phyloP scores from a whole-genome alignment of 2,329 filamentous ascomycete genomes.

The Xylariaceae sp. region DNA sequence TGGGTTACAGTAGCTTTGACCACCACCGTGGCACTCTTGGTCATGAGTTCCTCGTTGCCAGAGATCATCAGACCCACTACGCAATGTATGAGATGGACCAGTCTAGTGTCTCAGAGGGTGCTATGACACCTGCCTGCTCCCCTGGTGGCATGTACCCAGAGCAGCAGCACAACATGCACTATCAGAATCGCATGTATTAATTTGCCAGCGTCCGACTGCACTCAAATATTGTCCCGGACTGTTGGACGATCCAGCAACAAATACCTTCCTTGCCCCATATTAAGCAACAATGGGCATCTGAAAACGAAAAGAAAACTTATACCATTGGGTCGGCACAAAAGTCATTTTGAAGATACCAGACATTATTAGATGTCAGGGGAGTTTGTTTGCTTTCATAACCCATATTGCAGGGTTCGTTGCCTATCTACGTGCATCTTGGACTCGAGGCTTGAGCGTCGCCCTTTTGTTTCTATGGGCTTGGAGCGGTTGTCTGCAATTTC shows the following conservation, averaged over 20 bases:
- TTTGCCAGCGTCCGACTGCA: not conserved
- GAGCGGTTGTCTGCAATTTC: too few relatives aligned
- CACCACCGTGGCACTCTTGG: constrained; percentile 17
- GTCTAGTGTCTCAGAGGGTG: constrained; percentile 32
- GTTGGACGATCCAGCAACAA: constrained; percentile 1
- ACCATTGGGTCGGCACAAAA: constrained; percentile 10
- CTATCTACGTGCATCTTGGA: too few relatives aligned
- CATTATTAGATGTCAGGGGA: constrained; percentile 8
- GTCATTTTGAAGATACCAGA: constrained; percentile 14
- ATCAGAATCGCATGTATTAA: constrained; percentile 37
- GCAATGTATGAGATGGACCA: constrained; percentile 47
- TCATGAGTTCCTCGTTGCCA: constrained; percentile 28
- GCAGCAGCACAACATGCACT: constrained; percentile 33
- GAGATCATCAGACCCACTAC: constrained; percentile 27
- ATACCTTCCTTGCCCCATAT: constrained; percentile 1
- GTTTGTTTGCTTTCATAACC: too few relatives aligned
- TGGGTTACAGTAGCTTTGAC: constrained; percentile 15
- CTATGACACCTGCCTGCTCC: constrained; percentile 33
- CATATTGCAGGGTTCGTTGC: too few relatives aligned
- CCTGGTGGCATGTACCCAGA: constrained; percentile 42
- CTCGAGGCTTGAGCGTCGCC: too few relatives aligned
- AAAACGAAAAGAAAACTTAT: not conserved
- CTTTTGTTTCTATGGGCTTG: too few relatives aligned
- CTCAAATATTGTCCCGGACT: not conserved
- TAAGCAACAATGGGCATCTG: constrained; percentile 3